Conservation (phyloP, 768 basidiomycete species). For the Gyrodon lividus region DNA sequence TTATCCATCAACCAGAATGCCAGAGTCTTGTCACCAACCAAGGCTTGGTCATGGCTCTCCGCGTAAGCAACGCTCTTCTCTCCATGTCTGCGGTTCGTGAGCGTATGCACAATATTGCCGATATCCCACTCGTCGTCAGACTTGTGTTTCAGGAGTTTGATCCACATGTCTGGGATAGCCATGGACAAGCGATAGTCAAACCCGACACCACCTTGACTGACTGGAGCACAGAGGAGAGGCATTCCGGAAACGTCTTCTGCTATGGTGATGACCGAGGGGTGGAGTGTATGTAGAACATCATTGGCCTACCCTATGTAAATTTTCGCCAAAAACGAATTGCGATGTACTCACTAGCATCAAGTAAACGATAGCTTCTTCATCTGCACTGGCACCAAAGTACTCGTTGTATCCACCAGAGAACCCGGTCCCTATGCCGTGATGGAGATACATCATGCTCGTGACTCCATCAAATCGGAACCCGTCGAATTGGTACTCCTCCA, state of each 20-base stretch:
- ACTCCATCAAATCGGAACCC: constrained; percentile 99
- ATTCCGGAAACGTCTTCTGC: constrained; percentile 99
- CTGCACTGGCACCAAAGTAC: constrained; percentile 86
- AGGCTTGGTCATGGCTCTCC: constrained; percentile 96
- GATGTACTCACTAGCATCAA: constrained; percentile 83
- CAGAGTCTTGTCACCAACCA: constrained; percentile 97
- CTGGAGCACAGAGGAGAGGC: constrained; percentile 87
- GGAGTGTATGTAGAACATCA: constrained; percentile 79
- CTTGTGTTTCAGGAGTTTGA: constrained; percentile 95
- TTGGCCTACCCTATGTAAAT: constrained; percentile 70
- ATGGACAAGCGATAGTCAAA: constrained; percentile 98
- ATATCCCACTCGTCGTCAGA: constrained; percentile 87
- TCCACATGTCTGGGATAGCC: constrained; percentile 99
- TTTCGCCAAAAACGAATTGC: background rate
- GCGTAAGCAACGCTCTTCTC: constrained; percentile 93
- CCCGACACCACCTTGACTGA: constrained; percentile 82
- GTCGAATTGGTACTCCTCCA: constrained; percentile 95
- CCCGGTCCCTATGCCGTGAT: constrained; percentile 96
- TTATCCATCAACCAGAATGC: constrained; percentile 99
- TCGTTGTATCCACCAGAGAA: constrained; percentile 99
- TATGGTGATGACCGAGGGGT: constrained; percentile 82
- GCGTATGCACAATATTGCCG: constrained; percentile 79
- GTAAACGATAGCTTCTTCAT: constrained; percentile 89
- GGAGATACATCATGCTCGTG: constrained; percentile 98
- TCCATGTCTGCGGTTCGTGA: constrained; percentile 84